A percentile compares a stretch with the other conserved stretches of the same genome.
Conservation (phyloP, 176 grass and related monocot genomes). For the Carex cristatella region DNA sequence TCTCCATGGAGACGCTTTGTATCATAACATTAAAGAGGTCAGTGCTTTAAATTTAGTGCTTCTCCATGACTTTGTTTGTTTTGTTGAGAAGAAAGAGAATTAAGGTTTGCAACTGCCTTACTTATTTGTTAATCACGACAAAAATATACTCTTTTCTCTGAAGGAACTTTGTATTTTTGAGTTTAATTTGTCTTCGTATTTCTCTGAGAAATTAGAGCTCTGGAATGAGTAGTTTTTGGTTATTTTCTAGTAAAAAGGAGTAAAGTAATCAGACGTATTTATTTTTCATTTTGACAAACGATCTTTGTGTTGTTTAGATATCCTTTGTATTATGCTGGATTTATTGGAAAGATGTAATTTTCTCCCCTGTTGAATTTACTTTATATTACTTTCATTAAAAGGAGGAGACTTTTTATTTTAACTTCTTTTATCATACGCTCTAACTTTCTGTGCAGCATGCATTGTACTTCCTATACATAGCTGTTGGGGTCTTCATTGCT, state of each 20-base stretch:
- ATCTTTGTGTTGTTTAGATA: not conserved
- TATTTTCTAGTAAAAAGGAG: not conserved
- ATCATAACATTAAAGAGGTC: constrained; percentile 60
- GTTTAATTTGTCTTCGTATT: not conserved
- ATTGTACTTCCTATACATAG: constrained; percentile 90
- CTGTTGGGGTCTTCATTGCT: constrained; percentile 74
- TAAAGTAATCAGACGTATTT: not conserved
- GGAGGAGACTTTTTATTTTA: not conserved
- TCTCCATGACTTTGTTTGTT: not conserved
- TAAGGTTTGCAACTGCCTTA: not conserved
- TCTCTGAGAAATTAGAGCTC: constrained; percentile 7
- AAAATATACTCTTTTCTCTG: not conserved
- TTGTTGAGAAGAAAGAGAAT: not conserved
- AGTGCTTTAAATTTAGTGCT: not conserved
- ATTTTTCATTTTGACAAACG: not conserved
- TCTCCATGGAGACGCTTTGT: constrained; percentile 33
- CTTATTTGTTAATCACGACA: not conserved
- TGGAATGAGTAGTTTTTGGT: not conserved
- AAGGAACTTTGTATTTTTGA: not conserved
- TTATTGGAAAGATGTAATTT: not conserved
- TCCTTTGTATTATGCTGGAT: not conserved
- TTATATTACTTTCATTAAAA: constrained; percentile 11
- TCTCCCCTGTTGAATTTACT: not conserved
- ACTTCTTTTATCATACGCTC: not conserved
- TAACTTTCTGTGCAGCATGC: constrained; percentile 56